Percentiles rank a stretch among this genome's conserved stretches.
Evolutionary conservation across 192 early-diverging fungal species (phyloP).

Genomic region (Backusella tarrabulga): DNA sequence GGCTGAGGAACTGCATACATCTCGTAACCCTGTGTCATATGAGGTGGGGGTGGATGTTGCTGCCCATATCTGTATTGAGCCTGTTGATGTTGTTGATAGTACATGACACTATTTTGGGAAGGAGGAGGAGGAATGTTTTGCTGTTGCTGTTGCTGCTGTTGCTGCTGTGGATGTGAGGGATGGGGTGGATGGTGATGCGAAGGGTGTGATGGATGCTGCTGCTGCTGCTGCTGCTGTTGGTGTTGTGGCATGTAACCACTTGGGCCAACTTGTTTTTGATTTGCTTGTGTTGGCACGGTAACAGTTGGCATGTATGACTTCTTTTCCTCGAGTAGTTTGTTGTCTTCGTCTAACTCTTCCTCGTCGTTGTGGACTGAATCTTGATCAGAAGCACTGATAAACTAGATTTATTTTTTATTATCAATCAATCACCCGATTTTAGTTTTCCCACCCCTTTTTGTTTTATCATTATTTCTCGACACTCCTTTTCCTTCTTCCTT

Average conservation of each 20-base stretch:
- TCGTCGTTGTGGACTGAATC: background rate
- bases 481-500: background rate
- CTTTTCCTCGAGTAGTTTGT: background rate
- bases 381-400: slow-evolving; percentile 23
- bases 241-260: background rate
- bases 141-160: slow-evolving; percentile 25
- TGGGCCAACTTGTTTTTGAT: background rate
- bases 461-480: no score
- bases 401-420: slow-evolving; percentile 11
- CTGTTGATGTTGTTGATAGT: slow-evolving; percentile 1
- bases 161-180: background rate
- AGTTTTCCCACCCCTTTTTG: background rate
- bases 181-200: background rate
- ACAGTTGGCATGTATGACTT: slow-evolving; percentile 5
- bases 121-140: slow-evolving; percentile 6
- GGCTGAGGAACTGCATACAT: background rate
- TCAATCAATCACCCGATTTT: background rate
- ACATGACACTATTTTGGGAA: background rate
- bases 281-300: slow-evolving; percentile 16
- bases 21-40: background rate
- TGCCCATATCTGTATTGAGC: slow-evolving; percentile 2
- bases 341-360: slow-evolving; percentile 4
- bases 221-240: background rate
- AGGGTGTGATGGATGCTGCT: background rate
- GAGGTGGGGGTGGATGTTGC: background rate